Percentiles rank a stretch among this genome's conserved stretches.
Evolutionary conservation across 768 basidiomycete genomes (phyloP).

Genomic region (Pulveroboletus sp.): DNA sequence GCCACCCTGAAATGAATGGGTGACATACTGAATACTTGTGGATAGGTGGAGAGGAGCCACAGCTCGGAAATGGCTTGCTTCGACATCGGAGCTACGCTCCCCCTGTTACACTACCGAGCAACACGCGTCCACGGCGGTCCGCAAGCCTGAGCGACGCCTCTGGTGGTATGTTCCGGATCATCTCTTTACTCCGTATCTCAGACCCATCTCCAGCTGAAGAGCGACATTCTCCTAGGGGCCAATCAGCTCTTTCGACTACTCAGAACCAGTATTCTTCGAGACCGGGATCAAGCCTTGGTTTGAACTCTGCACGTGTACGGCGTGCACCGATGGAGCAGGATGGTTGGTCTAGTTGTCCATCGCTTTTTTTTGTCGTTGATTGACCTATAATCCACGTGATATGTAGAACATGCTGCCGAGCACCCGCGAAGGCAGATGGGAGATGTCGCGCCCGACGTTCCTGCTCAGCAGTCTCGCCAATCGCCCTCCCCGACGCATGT

Average conservation of each 20-base stretch:
- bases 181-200: slow-evolving; percentile 25
- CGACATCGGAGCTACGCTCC: slow-evolving; percentile 28
- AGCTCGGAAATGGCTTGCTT: slow-evolving; percentile 18
- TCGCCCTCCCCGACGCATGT: slow-evolving; percentile 51
- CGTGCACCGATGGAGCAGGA: slow-evolving; percentile 45
- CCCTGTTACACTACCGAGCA: slow-evolving; percentile 35
- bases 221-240: slow-evolving; percentile 20
- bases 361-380: background rate
- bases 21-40: slow-evolving; percentile 18
- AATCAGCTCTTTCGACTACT: slow-evolving; percentile 10
- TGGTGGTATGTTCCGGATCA: slow-evolving; percentile 21
- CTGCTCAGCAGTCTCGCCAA: slow-evolving; percentile 37
- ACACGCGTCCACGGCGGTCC: slow-evolving; percentile 64
- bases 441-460: slow-evolving; percentile 8
- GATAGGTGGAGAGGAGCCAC: slow-evolving; percentile 30
- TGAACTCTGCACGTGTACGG: slow-evolving; percentile 34
- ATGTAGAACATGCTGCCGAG: slow-evolving; percentile 25
- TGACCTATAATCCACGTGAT: slow-evolving; percentile 8
- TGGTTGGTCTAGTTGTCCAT: slow-evolving; percentile 24
- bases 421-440: slow-evolving; percentile 18
- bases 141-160: slow-evolving; percentile 69
- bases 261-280: slow-evolving; percentile 30
- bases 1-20: slow-evolving; percentile 6
- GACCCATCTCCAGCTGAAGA: slow-evolving; percentile 25
- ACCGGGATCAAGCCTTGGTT: slow-evolving; percentile 43